Base-by-base conservation (phyloP, 2,329 filamentous ascomycete genomes). In the Trichoderma polysporum region DNA sequence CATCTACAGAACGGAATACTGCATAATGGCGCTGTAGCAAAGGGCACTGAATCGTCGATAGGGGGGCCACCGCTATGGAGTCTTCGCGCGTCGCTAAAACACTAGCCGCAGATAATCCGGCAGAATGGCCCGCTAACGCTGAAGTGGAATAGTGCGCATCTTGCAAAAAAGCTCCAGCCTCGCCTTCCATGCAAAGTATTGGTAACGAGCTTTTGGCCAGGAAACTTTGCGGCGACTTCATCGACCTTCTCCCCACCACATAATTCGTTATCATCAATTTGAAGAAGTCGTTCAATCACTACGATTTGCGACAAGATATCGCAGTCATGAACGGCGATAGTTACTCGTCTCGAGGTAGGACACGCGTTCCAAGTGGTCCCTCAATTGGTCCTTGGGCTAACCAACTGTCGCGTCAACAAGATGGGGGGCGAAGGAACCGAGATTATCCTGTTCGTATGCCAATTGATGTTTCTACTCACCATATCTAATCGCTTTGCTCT, bases 291-390 rank as follows among this genome's bases (percentile, higher is more conserved):
- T 29, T 37, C 67, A 59, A 66, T 63, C 63, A 61, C 65, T 69
- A 60, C 52, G 22, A 59, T 68, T 59, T 67, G 57, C 56, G 65
- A 66, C 49, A 52, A 60, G 54, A 29, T 68, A 69, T 70, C 69
- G 56, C 54, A 66, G 87, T 69, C 68, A 95, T 95, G 92, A 94
- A 94, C 90, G 91, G 91, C 77, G 91, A 94, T 79, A 90, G 84
- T 78, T 94, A 94, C 80, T 88, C 88, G 76, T 88, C 90, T 73
- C 87, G 91, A 87, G 91, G 91, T 92, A 83, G 78, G 82, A 76
- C 72, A 71, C 66, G 74, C 77, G 79, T 77, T 52, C 25, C 10
- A n/a, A 57, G 31, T 12, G 35, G 47, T 10, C 12, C 17, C 53
- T 53, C 35, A n/a, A 33, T 47, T 35, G 60, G 33, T 33, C n/a